Percentiles rank a stretch among this genome's conserved stretches.
These are phyloP conservation scores for Ophiocordyceps camponoti-saundersi DNA, from an alignment of 2,329 filamentous ascomycete genomes.

Conservation along the genomic window DNA sequence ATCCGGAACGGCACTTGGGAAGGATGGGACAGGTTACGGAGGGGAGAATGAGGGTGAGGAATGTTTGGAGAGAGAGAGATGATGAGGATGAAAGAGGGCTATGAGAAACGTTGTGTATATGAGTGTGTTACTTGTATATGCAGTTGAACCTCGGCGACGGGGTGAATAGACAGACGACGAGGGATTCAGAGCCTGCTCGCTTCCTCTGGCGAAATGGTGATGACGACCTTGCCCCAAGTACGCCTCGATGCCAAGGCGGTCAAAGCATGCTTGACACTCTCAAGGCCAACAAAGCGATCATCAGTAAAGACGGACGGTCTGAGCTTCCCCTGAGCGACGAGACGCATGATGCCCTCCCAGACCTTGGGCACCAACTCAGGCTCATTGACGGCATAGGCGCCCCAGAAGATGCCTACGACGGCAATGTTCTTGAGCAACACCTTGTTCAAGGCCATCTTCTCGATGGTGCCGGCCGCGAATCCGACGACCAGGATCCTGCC, in stretches of 20 bases:
- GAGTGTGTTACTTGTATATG: too few relatives aligned
- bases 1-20: constrained; percentile 7
- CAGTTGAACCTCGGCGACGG: too few relatives aligned
- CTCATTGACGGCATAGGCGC: constrained; percentile 62
- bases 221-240: constrained; percentile 93
- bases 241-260: constrained; percentile 61
- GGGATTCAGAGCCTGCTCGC: constrained; percentile 32
- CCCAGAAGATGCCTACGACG: constrained; percentile 84
- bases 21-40: background rate
- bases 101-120: too few relatives aligned
- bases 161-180: too few relatives aligned
- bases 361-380: constrained; percentile 51
- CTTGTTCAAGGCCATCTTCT: constrained; percentile 85
- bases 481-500: constrained; percentile 75
- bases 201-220: constrained; percentile 59
- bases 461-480: constrained; percentile 60
- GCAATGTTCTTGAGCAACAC: constrained; percentile 87
- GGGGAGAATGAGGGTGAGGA: background rate
- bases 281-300: constrained; percentile 65
- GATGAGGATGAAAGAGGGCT: background rate
- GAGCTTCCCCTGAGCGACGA: constrained; percentile 67
- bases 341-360: constrained; percentile 65
- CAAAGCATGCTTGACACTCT: constrained; percentile 60
- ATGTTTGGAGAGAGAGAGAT: background rate
- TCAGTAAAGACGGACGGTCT: constrained; percentile 70